Conservation (phyloP, 2,329 filamentous ascomycete species). For the Magnaporthiopsis incrustans region DNA sequence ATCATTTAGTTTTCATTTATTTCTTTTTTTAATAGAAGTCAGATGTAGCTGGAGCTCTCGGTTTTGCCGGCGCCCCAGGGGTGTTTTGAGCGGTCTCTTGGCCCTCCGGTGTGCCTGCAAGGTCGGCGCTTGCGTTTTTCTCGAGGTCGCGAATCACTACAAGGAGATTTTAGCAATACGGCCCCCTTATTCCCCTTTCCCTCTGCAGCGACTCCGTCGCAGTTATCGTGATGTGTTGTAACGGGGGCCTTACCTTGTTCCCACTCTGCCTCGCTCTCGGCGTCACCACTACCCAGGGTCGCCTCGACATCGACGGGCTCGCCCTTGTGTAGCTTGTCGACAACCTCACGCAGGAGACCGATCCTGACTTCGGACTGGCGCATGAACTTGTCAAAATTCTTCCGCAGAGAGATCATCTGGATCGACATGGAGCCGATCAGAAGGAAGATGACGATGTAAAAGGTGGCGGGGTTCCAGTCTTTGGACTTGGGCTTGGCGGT, state of each 20-base stretch:
- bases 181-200: not conserved
- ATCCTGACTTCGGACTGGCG: constrained; percentile 76
- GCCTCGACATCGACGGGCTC: constrained; percentile 81
- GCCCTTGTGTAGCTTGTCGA: constrained; percentile 61
- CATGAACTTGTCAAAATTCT: constrained; percentile 63
- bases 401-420: constrained; percentile 75
- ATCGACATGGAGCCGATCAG: constrained; percentile 95
- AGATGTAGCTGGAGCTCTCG: constrained; percentile 11
- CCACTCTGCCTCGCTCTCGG: constrained; percentile 74
- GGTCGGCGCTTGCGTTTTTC: not conserved
- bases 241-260: constrained; percentile 53
- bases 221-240: not conserved
- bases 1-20: too few species aligned
- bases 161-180: not conserved
- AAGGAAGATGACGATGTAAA: constrained; percentile 73
- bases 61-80: constrained; percentile 15
- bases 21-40: constrained; percentile 13
- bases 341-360: constrained; percentile 63
- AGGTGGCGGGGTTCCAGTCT: constrained; percentile 74
- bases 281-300: constrained; percentile 69
- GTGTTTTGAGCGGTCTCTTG: not conserved
- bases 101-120: not conserved
- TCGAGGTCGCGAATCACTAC: not conserved
- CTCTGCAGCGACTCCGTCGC: not conserved
- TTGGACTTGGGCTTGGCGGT: constrained; percentile 40